phyloP scores from a whole-genome alignment of 768 basidiomycete genomes.

The Hypholoma sublateritium region DNA sequence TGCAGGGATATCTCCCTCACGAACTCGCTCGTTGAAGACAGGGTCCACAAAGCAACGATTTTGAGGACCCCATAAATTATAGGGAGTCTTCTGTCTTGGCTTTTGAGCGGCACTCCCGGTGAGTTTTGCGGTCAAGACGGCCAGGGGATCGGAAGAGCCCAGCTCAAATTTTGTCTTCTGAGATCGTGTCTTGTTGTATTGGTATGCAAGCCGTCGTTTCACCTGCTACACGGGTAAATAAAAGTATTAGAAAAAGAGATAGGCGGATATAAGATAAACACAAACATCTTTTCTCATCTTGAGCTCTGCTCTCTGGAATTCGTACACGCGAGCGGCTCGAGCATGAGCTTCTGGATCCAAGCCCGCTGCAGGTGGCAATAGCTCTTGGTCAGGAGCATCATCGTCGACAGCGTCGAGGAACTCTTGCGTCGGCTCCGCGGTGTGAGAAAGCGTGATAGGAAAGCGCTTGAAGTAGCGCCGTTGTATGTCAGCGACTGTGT shows the following conservation, averaged over 20 bases:
- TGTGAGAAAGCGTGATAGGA: neutral
- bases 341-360: neutral
- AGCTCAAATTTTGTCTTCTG: neutral
- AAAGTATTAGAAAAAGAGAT: too few relatives aligned
- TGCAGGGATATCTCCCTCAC: neutral
- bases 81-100: neutral
- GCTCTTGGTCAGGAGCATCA: neutral
- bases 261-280: neutral
- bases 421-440: neutral
- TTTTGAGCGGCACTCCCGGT: neutral
- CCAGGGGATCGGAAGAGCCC: neutral
- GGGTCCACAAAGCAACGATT: neutral
- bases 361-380: neutral
- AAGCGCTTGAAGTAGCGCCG: conserved; percentile 4
- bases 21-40: neutral
- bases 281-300: neutral
- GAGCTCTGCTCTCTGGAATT: neutral
- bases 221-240: too few relatives aligned
- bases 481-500: neutral
- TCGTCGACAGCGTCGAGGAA: neutral
- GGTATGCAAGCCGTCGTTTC: neutral
- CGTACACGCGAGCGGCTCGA: neutral
- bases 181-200: neutral
- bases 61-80: conserved; percentile 3
- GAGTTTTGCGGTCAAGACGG: neutral